Conservation (phyloP, 306 rosid genomes). For the Potentilla sterilis region DNA sequence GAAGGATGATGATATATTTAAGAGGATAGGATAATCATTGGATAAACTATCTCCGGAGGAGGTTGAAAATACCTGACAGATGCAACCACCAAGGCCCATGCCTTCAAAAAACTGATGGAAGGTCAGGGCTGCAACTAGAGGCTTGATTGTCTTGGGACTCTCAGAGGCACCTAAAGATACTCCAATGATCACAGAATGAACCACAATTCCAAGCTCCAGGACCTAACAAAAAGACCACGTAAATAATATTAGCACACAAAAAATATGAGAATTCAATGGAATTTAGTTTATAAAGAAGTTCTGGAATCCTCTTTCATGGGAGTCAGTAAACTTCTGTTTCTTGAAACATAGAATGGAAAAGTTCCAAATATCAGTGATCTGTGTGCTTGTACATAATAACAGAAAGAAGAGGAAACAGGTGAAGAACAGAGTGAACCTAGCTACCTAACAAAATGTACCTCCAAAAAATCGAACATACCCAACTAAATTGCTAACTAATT, state of each 20-base stretch:
- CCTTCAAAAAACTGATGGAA: slow-evolving; percentile 67
- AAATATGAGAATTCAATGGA: not conserved
- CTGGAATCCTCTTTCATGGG: not conserved
- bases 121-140: slow-evolving; percentile 56
- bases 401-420: not conserved
- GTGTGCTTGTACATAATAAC: not conserved
- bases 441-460: not conserved
- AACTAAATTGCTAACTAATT: not conserved
- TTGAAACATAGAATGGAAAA: not conserved
- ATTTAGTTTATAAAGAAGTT: not conserved
- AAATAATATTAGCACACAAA: not conserved
- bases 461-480: not conserved
- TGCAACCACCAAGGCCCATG: slow-evolving; percentile 58
- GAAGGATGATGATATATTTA: not conserved
- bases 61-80: slow-evolving; percentile 35
- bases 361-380: too few species aligned
- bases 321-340: not conserved
- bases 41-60: not conserved
- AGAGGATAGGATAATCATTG: not conserved
- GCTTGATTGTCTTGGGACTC: slow-evolving; percentile 49
- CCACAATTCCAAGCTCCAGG: slow-evolving; percentile 46
- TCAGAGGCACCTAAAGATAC: slow-evolving; percentile 56
- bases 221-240: slow-evolving; percentile 23
- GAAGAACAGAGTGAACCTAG: not conserved
- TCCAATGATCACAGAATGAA: slow-evolving; percentile 59